phyloP scores from a whole-genome alignment of 495 filamentous ascomycete species.

The Hypoxylon lienhwacheense region DNA sequence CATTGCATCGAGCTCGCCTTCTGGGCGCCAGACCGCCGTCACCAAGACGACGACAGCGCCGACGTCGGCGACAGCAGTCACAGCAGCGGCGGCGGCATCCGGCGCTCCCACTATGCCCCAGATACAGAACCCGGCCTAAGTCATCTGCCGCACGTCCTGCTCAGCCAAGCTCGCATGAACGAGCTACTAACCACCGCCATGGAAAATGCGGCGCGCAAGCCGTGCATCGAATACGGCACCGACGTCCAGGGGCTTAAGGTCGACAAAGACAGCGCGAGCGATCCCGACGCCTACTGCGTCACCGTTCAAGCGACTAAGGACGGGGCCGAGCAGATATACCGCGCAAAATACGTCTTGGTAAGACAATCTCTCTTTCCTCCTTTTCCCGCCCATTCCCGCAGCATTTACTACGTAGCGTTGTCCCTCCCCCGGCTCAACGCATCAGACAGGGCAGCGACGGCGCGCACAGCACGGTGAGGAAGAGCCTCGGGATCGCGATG shows the following conservation, averaged over 20 bases:
- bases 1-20: conserved; percentile 70
- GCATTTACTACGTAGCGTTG: too few relatives aligned
- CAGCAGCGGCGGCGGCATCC: conserved; percentile 39
- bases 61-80: too few relatives aligned
- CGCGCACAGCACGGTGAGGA: conserved; percentile 69
- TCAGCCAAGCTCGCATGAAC: conserved; percentile 77
- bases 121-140: conserved; percentile 67
- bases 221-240: conserved; percentile 63
- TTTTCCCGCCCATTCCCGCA: not conserved
- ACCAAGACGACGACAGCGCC: too few relatives aligned
- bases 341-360: conserved; percentile 71
- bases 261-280: conserved; percentile 44
- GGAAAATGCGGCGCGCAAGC: conserved; percentile 49
- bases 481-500: conserved; percentile 69
- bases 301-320: conserved; percentile 55
- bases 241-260: conserved; percentile 59
- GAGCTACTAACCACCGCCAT: conserved; percentile 57
- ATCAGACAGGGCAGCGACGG: conserved; percentile 69
- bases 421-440: conserved; percentile 1
- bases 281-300: conserved; percentile 55
- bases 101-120: conserved; percentile 55
- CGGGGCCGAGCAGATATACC: conserved; percentile 55
- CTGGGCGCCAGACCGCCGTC: conserved; percentile 50
- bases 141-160: conserved; percentile 71
- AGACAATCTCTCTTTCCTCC: conserved; percentile 26